Evolutionary conservation across 345 rosid genomes (phyloP).

Genomic region (Acer saccharum): DNA sequence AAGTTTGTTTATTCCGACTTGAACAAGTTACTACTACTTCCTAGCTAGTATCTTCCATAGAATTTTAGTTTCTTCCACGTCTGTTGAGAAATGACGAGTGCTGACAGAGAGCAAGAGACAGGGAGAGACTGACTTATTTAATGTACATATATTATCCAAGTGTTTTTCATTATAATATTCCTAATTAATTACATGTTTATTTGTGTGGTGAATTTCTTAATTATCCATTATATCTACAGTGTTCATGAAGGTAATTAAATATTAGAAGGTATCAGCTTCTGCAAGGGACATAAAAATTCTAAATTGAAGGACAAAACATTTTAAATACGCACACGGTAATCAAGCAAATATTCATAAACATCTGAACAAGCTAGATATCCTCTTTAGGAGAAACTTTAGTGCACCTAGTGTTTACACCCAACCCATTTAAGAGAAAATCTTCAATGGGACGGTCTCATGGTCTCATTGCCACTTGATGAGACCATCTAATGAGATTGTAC

Average conservation of each 20-base stretch:
- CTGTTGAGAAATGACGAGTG: conserved; percentile 10
- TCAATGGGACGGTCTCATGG: too few relatives aligned
- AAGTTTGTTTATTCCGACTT: background rate
- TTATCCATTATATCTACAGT: too few relatives aligned
- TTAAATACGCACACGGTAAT: too few relatives aligned
- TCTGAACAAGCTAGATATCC: background rate
- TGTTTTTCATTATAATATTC: background rate
- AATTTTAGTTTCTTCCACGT: conserved; percentile 12
- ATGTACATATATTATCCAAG: background rate
- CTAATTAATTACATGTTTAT: too few relatives aligned
- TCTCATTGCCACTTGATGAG: too few relatives aligned
- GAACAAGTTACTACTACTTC: conserved; percentile 5
- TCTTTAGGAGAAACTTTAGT: background rate
- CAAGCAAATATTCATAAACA: background rate
- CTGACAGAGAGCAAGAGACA: conserved; percentile 1
- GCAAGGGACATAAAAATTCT: too few relatives aligned
- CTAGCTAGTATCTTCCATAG: background rate
- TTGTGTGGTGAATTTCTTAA: background rate
- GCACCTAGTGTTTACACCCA: too few relatives aligned
- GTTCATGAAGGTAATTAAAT: too few relatives aligned
- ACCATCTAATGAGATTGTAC: too few relatives aligned
- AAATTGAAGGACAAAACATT: too few relatives aligned
- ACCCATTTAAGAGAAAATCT: too few relatives aligned
- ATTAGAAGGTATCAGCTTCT: too few relatives aligned
- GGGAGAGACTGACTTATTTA: conserved; percentile 5